Conservation (phyloP, 2,329 filamentous ascomycete species). For the Pseudogymnoascus sp. region DNA sequence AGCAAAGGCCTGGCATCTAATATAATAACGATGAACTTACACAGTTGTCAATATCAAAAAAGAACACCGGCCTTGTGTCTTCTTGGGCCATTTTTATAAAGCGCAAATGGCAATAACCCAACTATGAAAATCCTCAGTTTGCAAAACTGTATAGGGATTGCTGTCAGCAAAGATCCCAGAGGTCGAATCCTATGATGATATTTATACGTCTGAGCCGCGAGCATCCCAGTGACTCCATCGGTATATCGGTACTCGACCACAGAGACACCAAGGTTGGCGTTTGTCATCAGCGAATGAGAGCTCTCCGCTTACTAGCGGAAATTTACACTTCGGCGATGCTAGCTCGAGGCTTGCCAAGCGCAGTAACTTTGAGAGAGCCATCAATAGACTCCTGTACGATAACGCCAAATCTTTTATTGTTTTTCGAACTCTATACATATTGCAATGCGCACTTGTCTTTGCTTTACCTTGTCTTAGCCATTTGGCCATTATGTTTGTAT, state of each 20-base stretch:
- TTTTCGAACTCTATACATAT: background rate
- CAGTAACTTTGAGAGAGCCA: background rate
- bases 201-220: background rate
- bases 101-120: background rate
- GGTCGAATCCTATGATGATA: background rate
- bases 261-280: background rate
- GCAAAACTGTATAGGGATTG: background rate
- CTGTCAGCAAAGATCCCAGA: background rate
- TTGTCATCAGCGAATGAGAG: background rate
- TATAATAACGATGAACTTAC: constrained; percentile 35
- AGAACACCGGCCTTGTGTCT: constrained; percentile 45
- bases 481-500: constrained; percentile 6
- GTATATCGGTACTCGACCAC: background rate
- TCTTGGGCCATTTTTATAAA: background rate
- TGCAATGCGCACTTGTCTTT: background rate
- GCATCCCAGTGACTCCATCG: constrained; percentile 1
- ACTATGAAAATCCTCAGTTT: background rate
- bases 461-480: constrained; percentile 3
- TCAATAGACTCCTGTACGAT: background rate
- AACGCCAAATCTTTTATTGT: background rate
- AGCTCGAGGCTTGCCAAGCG: background rate
- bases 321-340: background rate
- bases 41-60: constrained; percentile 98
- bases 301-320: constrained; percentile 5
- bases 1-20: background rate